phyloP scores from a whole-genome alignment of 164 flowering plant species.

The Cinnamomum chago region DNA sequence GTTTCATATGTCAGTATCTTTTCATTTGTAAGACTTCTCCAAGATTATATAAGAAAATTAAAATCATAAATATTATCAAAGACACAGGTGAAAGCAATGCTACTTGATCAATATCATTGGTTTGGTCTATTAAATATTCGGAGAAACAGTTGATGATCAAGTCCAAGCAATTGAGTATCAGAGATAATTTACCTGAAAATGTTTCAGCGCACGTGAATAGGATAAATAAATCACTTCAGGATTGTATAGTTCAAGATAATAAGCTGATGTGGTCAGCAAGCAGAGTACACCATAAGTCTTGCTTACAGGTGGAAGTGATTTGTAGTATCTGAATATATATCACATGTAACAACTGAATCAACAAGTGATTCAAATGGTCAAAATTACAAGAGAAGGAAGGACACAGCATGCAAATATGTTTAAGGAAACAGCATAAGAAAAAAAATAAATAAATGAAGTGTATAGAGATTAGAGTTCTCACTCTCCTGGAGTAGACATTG shows the following conservation, averaged over 20 bases:
- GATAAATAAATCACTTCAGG: constrained; percentile 8
- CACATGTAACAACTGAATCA: not conserved
- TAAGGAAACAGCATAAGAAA: not conserved
- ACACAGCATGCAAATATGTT: not conserved
- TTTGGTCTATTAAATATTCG: not conserved
- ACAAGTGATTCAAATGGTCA: not conserved
- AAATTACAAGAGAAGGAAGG: not conserved
- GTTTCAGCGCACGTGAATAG: constrained; percentile 32
- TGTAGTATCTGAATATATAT: constrained; percentile 34
- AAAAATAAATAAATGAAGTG: not conserved
- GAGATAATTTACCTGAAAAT: constrained; percentile 34
- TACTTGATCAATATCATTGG: not conserved
- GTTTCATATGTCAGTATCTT: not conserved
- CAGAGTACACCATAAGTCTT: constrained; percentile 46
- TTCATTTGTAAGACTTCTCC: not conserved
- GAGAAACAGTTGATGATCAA: not conserved
- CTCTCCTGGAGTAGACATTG: constrained; percentile 49
- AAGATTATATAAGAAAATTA: not conserved
- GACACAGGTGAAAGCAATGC: not conserved
- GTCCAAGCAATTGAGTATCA: not conserved
- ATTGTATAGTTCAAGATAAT: constrained; percentile 25
- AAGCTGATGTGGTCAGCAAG: constrained; percentile 42
- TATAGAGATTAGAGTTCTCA: constrained; percentile 11
- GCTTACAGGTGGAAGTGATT: constrained; percentile 53
- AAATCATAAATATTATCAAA: not conserved